Conservation (phyloP, 106 monocot genomes). For the Amphibolis antarctica region DNA sequence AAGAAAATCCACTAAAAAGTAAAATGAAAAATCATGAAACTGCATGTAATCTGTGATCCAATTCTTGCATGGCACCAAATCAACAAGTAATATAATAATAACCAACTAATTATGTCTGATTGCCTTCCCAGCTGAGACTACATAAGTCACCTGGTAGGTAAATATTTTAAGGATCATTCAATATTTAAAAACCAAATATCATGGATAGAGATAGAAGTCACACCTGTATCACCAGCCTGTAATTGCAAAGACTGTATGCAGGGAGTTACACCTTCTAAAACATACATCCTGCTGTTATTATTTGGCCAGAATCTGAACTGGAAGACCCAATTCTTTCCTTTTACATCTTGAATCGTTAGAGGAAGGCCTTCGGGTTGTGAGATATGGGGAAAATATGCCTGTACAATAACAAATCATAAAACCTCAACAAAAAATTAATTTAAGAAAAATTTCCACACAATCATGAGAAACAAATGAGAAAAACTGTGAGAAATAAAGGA, state of each 20-base stretch:
- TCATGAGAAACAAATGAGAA: not conserved
- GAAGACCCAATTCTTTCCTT: constrained; percentile 90
- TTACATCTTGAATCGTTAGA: constrained; percentile 81
- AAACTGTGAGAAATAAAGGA: not conserved
- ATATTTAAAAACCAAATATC: not conserved
- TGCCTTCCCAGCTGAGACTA: no score
- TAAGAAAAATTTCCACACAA: not conserved
- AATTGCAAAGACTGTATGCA: constrained; percentile 96
- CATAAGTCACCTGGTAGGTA: no score
- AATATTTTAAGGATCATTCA: no score
- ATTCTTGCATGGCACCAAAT: no score
- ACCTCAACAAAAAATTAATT: not conserved
- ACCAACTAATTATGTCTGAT: no score
- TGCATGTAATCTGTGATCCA: no score
- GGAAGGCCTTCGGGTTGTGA: constrained; percentile 96
- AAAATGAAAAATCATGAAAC: no score
- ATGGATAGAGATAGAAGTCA: not conserved
- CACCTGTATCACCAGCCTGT: constrained; percentile 97
- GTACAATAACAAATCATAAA: not conserved
- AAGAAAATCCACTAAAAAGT: no score
- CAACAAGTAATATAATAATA: no score
- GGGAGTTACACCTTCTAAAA: constrained; percentile 90
- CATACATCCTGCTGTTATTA: constrained; percentile 98
- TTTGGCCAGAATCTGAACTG: constrained; percentile 98
- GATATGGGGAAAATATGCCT: constrained; percentile 98